phyloP scores from a whole-genome alignment of 2,329 filamentous ascomycete genomes.

The Fusarium circinatum region DNA sequence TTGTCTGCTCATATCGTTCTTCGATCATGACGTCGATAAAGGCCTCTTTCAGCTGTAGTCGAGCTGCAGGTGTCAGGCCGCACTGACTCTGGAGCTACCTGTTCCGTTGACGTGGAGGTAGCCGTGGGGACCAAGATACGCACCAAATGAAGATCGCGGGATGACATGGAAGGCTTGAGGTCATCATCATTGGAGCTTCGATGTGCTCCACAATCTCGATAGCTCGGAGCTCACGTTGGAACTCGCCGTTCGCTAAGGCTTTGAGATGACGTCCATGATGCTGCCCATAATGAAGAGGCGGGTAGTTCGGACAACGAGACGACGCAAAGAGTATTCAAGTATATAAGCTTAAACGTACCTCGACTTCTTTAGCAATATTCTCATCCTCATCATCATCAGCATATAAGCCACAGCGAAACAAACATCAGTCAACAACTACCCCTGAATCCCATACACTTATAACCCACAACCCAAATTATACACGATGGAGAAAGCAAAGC shows the following conservation, averaged over 20 bases:
- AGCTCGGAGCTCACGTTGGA: background rate
- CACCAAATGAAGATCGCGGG: conserved; percentile 30
- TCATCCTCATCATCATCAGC: background rate
- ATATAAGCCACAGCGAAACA: background rate
- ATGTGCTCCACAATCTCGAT: background rate
- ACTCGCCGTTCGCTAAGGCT: conserved; percentile 5
- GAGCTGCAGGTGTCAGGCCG: background rate
- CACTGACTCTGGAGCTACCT: background rate
- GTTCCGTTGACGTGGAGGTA: conserved; percentile 8
- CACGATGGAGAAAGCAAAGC: conserved; percentile 72
- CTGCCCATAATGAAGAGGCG: conserved; percentile 16
- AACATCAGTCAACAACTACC: background rate
- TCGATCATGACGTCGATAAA: conserved; percentile 18
- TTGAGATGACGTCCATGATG: conserved; percentile 32
- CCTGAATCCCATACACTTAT: background rate
- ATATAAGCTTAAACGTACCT: conserved; percentile 22
- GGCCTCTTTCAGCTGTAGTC: conserved; percentile 20
- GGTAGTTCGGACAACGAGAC: background rate
- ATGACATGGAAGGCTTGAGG: conserved; percentile 37
- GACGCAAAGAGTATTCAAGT: conserved; percentile 1
- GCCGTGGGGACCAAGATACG: conserved; percentile 5
- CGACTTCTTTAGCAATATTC: background rate
- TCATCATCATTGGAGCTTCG: conserved; percentile 2
- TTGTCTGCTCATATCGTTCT: background rate
- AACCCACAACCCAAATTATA: background rate